Evolutionary conservation across 106 monocot species (phyloP).

Genomic region (Dendrobium huoshanense): DNA sequence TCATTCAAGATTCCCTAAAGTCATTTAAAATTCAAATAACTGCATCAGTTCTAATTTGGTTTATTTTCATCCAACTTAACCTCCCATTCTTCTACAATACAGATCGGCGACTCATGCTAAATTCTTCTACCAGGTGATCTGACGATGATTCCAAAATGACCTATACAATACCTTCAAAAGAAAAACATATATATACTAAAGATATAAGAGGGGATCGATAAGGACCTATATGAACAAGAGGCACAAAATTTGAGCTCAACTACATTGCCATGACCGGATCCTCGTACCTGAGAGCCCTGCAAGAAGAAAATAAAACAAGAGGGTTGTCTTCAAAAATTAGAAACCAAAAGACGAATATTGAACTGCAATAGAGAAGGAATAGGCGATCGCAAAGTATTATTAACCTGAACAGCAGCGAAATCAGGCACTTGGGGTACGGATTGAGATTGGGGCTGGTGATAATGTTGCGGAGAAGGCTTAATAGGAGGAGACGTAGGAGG

Average conservation of each 20-base stretch:
- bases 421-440: slow-evolving; percentile 9
- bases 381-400: neutral
- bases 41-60: neutral
- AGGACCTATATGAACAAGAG: slow-evolving; percentile 85
- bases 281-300: slow-evolving; percentile 39
- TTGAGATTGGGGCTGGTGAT: slow-evolving; percentile 16
- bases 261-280: slow-evolving; percentile 40
- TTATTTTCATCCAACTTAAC: neutral
- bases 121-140: neutral
- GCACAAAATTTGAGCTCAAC: slow-evolving; percentile 80
- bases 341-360: neutral
- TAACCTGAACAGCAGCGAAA: slow-evolving; percentile 19
- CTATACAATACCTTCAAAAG: neutral
- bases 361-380: neutral
- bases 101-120: neutral
- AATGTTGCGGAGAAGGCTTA: slow-evolving; percentile 10
- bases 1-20: neutral
- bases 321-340: neutral
- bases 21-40: neutral
- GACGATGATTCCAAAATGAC: neutral
- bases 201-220: neutral
- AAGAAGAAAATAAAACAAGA: neutral
- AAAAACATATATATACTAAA: neutral
- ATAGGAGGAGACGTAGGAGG: slow-evolving; percentile 25
- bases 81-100: neutral